A percentile compares a stretch with the other conserved stretches of the same genome.
phyloP scores from a whole-genome alignment of 305 asterid genomes.

The Solanum hybrid region DNA sequence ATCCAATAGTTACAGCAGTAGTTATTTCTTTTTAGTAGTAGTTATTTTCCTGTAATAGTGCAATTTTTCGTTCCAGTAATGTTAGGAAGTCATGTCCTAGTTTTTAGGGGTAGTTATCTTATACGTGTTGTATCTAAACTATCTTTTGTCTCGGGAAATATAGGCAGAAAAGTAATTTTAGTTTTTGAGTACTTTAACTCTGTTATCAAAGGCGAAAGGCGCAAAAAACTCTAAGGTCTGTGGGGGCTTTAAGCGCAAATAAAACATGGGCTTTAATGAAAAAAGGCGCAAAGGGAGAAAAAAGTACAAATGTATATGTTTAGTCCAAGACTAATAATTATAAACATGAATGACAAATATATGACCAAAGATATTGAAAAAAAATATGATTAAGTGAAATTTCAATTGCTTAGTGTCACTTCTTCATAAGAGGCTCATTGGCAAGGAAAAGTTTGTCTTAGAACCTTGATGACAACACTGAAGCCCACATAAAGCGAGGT shows the following conservation, averaged over 20 bases:
- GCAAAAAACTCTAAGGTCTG: not conserved
- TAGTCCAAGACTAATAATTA: not conserved
- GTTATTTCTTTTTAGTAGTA: not conserved
- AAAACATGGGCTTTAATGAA: not conserved
- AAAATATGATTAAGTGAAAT: not conserved
- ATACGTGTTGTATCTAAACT: not conserved
- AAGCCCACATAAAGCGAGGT: not conserved
- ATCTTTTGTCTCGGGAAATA: not conserved
- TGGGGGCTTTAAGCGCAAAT: not conserved
- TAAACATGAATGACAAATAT: not conserved
- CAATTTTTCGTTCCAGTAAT: not conserved
- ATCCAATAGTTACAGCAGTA: not conserved
- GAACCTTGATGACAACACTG: not conserved
- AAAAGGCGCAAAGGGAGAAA: not conserved
- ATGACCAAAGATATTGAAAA: not conserved
- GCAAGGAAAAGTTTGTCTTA: not conserved
- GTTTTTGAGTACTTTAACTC: not conserved
- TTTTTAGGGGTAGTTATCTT: not conserved
- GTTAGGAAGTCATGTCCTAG: not conserved
- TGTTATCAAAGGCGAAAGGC: not conserved
- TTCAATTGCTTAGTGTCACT: not conserved
- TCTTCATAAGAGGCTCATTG: not conserved
- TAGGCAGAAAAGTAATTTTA: not conserved
- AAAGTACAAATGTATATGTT: not conserved
- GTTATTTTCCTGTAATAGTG: not conserved